Evolutionary conservation across 1,284 basidiomycete genomes (phyloP).

Genomic region (Trichosporon ovoides): DNA sequence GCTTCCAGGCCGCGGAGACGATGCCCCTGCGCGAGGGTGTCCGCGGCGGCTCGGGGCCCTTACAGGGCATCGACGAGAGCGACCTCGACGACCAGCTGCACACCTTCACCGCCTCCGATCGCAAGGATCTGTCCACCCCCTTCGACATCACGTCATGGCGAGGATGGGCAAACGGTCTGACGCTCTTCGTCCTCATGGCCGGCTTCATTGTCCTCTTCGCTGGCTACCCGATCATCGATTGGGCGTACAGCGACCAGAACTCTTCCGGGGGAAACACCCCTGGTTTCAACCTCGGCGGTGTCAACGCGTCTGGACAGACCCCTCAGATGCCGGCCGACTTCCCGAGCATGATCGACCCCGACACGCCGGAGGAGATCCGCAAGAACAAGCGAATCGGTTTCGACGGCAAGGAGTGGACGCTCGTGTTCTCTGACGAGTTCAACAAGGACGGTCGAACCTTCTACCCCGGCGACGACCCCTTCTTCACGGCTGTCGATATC

Average conservation of each 20-base stretch:
- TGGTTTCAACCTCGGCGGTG: slow-evolving; percentile 66
- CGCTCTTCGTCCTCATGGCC: slow-evolving; percentile 48
- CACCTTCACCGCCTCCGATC: slow-evolving; percentile 48
- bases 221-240: slow-evolving; percentile 68
- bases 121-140: slow-evolving; percentile 47
- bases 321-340: slow-evolving; percentile 53
- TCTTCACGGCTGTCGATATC: slow-evolving; percentile 51
- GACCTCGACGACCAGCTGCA: slow-evolving; percentile 57
- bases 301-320: slow-evolving; percentile 67
- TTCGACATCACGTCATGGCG: slow-evolving; percentile 38
- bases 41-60: background rate
- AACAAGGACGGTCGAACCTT: slow-evolving; percentile 59
- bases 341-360: slow-evolving; percentile 61
- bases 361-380: slow-evolving; percentile 55
- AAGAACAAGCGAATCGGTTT: slow-evolving; percentile 60
- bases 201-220: slow-evolving; percentile 63
- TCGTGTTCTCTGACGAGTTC: slow-evolving; percentile 86
- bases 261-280: slow-evolving; percentile 26
- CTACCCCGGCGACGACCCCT: slow-evolving; percentile 53
- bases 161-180: slow-evolving; percentile 55
- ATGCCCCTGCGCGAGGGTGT: background rate
- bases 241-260: slow-evolving; percentile 49
- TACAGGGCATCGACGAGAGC: slow-evolving; percentile 31
- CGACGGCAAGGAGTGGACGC: slow-evolving; percentile 61
- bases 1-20: background rate